A percentile compares a stretch with the other conserved stretches of the same genome.
phyloP scores from a whole-genome alignment of 352 stramenopile genomes.

The Phytophthora lateralis region DNA sequence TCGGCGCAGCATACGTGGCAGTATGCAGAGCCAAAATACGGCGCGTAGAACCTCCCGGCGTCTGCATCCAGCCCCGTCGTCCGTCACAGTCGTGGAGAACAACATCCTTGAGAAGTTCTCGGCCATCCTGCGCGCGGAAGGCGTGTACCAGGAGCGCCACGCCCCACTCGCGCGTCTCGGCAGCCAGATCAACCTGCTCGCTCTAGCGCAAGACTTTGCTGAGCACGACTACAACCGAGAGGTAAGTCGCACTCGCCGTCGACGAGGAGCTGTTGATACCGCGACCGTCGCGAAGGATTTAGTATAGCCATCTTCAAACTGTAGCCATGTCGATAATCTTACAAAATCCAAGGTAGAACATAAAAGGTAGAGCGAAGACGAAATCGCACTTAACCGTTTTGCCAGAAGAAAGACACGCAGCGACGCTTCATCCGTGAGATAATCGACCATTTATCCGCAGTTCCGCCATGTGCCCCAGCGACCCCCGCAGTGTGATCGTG shows the following conservation, averaged over 20 bases:
- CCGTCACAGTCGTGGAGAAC: constrained; percentile 53
- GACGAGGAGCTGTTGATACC: constrained; percentile 24
- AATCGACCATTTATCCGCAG: background rate
- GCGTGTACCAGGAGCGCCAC: constrained; percentile 64
- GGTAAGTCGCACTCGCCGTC: constrained; percentile 20
- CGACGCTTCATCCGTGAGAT: constrained; percentile 17
- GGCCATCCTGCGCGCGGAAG: constrained; percentile 51
- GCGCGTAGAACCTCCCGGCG: constrained; percentile 24
- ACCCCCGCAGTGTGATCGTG: constrained; percentile 3
- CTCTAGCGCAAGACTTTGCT: constrained; percentile 29
- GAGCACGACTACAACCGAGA: constrained; percentile 32
- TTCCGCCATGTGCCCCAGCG: constrained; percentile 28
- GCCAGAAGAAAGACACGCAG: constrained; percentile 2
- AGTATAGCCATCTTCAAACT: constrained; percentile 1
- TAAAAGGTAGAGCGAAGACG: background rate
- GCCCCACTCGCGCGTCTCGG: constrained; percentile 61
- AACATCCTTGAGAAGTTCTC: constrained; percentile 72
- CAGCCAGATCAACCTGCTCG: constrained; percentile 57
- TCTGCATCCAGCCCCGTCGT: constrained; percentile 53
- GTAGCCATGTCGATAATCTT: constrained; percentile 1
- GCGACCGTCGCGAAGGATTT: constrained; percentile 2
- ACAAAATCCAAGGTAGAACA: background rate
- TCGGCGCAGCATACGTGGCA: constrained; percentile 27
- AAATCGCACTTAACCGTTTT: background rate
- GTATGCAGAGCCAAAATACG: constrained; percentile 8